Percentiles rank a stretch among this genome's conserved stretches.
These are phyloP conservation scores for Ophiognomonia clavigignenti-juglandacearum DNA, from an alignment of 2,329 filamentous ascomycete species.

Conservation along the genomic window DNA sequence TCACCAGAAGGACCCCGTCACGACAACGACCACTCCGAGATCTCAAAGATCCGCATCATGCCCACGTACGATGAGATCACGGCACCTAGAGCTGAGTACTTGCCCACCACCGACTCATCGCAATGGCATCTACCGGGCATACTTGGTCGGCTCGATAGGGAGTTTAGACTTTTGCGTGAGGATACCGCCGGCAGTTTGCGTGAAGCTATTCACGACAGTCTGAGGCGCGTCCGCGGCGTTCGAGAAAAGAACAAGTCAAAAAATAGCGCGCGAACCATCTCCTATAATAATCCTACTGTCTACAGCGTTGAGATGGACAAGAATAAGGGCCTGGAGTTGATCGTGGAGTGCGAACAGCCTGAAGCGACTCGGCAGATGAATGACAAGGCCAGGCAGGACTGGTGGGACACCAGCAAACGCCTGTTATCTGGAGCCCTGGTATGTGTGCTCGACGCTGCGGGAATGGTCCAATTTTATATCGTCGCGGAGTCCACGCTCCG, in stretches of 20 bases:
- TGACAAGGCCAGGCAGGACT: constrained; percentile 32
- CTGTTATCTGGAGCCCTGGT: constrained; percentile 45
- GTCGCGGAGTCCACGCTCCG: constrained; percentile 29
- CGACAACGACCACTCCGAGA: constrained; percentile 40
- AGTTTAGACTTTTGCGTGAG: constrained; percentile 52
- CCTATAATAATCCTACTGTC: constrained; percentile 31
- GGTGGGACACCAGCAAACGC: constrained; percentile 47
- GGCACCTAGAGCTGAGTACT: constrained; percentile 30
- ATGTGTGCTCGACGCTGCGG: constrained; percentile 38
- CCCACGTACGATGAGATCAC: constrained; percentile 38
- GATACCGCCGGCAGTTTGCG: constrained; percentile 50
- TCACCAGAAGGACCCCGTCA: constrained; percentile 28
- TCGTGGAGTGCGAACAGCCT: constrained; percentile 42
- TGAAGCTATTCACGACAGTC: constrained; percentile 38
- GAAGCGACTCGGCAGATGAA: constrained; percentile 19
- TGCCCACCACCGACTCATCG: constrained; percentile 32
- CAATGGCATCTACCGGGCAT: constrained; percentile 37
- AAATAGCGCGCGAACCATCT: constrained; percentile 28
- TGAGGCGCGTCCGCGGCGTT: constrained; percentile 26
- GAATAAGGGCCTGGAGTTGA: constrained; percentile 37
- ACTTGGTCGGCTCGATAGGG: constrained; percentile 44
- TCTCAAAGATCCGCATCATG: constrained; percentile 37
- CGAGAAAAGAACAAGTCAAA: constrained; percentile 14
- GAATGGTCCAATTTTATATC: constrained; percentile 35
- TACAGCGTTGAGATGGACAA: constrained; percentile 30